Conservation (phyloP, 352 stramenopile genomes). For the Pythium chondricola region DNA sequence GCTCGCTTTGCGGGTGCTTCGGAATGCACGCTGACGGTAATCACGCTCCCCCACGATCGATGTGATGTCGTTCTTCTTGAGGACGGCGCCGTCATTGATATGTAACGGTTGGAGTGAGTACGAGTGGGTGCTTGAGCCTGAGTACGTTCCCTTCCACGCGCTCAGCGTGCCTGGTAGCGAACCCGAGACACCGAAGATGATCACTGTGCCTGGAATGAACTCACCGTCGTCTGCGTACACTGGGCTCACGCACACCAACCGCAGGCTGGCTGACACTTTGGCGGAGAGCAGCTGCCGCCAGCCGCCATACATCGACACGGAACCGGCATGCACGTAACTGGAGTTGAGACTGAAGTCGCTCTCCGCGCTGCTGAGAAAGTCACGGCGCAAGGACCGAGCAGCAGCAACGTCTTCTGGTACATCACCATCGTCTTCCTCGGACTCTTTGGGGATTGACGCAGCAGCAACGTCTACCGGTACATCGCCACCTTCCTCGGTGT, state of each 20-base stretch:
- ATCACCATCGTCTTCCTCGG: background rate
- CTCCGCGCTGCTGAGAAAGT: conserved; percentile 30
- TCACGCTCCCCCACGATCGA: conserved; percentile 72
- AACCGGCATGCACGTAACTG: conserved; percentile 47
- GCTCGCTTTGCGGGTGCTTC: conserved; percentile 21
- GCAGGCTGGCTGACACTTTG: conserved; percentile 24
- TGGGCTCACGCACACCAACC: conserved; percentile 59
- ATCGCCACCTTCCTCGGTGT: background rate
- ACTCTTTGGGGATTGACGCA: no score
- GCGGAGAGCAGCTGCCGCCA: conserved; percentile 46
- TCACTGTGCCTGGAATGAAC: conserved; percentile 56
- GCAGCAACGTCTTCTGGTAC: conserved; percentile 13
- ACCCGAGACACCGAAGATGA: conserved; percentile 58
- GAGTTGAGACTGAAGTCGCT: conserved; percentile 25
- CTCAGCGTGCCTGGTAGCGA: conserved; percentile 37
- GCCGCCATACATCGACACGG: conserved; percentile 70
- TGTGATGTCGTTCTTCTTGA: conserved; percentile 56
- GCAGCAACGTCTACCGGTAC: conserved; percentile 13
- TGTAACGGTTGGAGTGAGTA: conserved; percentile 47
- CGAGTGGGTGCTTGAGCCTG: conserved; percentile 16
- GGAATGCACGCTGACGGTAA: conserved; percentile 77
- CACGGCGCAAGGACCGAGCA: conserved; percentile 26
- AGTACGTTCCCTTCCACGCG: conserved; percentile 57
- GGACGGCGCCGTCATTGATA: conserved; percentile 39
- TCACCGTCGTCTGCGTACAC: conserved; percentile 74